These are phyloP conservation scores for Suaeda aralocaspica DNA, from an alignment of 148 eudicot genomes.

Conservation along the genomic window DNA sequence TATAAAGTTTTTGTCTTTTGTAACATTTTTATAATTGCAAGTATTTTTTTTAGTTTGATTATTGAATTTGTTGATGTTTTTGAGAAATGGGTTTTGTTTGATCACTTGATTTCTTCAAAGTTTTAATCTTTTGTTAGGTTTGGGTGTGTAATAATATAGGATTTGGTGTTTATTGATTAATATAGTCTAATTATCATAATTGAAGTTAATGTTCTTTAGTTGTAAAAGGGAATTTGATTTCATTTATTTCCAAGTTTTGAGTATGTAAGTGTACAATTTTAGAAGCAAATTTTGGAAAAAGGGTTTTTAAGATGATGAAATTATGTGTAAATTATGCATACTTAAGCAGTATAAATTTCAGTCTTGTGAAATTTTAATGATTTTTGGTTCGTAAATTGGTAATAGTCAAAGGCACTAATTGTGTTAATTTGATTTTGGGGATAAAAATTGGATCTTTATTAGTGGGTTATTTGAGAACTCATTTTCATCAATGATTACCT, in stretches of 20 bases:
- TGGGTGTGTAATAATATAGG: neutral
- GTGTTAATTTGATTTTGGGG: neutral
- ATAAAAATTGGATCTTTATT: neutral
- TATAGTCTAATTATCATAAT: neutral
- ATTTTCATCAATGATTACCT: too few relatives aligned
- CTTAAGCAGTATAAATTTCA: neutral
- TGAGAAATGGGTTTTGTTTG: neutral
- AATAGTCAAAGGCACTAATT: neutral
- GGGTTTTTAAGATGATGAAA: slow-evolving; percentile 6
- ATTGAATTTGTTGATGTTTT: neutral
- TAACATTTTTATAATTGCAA: neutral
- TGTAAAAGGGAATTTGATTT: neutral
- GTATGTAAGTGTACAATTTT: neutral
- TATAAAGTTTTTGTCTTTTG: slow-evolving; percentile 15
- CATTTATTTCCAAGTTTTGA: neutral
- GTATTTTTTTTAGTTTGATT: neutral
- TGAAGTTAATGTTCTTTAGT: neutral
- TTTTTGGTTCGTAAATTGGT: neutral
- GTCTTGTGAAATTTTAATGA: neutral
- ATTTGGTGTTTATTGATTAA: neutral
- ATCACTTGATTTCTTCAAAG: neutral
- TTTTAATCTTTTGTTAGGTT: neutral
- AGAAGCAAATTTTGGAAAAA: slow-evolving; percentile 2
- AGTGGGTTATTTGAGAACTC: too few relatives aligned
- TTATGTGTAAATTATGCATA: neutral